Base-by-base conservation (phyloP, 2,329 filamentous ascomycete species). In the Fusarium multiceps region DNA sequence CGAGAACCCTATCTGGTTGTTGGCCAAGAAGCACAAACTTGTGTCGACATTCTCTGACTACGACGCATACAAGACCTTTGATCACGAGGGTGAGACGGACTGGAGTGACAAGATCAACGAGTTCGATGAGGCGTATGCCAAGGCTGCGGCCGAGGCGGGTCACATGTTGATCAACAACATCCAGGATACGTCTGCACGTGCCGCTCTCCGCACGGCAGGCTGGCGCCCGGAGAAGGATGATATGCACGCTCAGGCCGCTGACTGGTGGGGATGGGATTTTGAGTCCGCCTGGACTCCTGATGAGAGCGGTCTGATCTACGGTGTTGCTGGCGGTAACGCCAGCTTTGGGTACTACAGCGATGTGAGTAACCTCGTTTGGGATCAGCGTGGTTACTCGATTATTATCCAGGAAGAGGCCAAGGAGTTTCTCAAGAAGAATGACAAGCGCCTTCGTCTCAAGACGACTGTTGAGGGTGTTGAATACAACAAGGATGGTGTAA, bases 301-400 rank as follows among this genome's bases (percentile, higher is more conserved):
- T 53, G 79, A 86, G 49, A 85, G 83, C 21, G 86, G 85, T 1
- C 80, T 87, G 27, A 78, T 87, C 20, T 90, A 87, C 61, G 87
- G 86, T 1, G 80, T 84, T 16, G 83, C 86, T 1, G 85, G 82
- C 4, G 83, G 87, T 46, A 92, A 92, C 72, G 78, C 88, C 11
- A 89, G 88, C 0, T 90, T 88, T 70, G 85, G 89, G 64, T 85
- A 89, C 61, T 91, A 85, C 76, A 85, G 84, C n/a, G 84, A 88
- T 18, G 84, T 84, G 20, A 90, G 89, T 75, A 88, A 90, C 66
- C 85, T 88, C 30, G 88, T 90, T 42, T 78, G 82, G 32, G 90
- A 92, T 63, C 84, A 85, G 45, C 84, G 89, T 1, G 90, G 90
- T 5, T 91, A 87, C 78, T 88, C 85, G 62, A 74, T 82, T 16